A percentile compares a stretch with the other conserved stretches of the same genome.
phyloP scores from a whole-genome alignment of 495 filamentous ascomycete genomes.

The Tuber umbilicatum region DNA sequence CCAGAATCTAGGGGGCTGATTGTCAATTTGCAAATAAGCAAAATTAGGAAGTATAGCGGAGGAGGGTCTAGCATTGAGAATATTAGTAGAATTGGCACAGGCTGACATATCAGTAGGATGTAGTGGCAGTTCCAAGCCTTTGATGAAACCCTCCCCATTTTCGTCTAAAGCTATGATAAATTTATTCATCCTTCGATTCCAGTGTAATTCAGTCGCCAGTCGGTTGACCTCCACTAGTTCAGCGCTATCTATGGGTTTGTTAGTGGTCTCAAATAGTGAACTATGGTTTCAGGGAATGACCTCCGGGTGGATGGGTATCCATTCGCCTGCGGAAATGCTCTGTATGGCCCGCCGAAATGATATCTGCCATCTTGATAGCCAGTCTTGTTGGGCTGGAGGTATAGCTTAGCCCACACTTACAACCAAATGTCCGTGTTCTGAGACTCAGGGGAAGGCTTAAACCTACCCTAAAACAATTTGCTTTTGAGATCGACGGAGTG shows the following conservation, averaged over 20 bases:
- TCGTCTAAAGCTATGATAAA: background rate
- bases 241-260: background rate
- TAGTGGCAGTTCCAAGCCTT: too few species aligned
- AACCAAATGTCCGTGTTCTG: too few species aligned
- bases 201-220: background rate
- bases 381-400: background rate
- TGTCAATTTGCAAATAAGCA: too few species aligned
- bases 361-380: background rate
- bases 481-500: background rate
- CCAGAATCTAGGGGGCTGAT: background rate
- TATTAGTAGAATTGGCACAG: background rate
- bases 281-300: background rate
- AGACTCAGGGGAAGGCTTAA: background rate
- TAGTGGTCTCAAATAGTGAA: background rate
- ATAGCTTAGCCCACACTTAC: background rate
- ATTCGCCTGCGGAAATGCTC: background rate
- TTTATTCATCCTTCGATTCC: background rate
- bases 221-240: background rate
- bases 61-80: background rate
- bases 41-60: background rate
- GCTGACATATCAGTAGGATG: background rate
- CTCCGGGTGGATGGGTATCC: too few species aligned
- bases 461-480: background rate
- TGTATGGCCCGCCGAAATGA: background rate
- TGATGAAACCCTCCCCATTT: background rate